Evolutionary conservation across 805 yeast species (phyloP).

Genomic region (Suhomyces xylopsoci): DNA sequence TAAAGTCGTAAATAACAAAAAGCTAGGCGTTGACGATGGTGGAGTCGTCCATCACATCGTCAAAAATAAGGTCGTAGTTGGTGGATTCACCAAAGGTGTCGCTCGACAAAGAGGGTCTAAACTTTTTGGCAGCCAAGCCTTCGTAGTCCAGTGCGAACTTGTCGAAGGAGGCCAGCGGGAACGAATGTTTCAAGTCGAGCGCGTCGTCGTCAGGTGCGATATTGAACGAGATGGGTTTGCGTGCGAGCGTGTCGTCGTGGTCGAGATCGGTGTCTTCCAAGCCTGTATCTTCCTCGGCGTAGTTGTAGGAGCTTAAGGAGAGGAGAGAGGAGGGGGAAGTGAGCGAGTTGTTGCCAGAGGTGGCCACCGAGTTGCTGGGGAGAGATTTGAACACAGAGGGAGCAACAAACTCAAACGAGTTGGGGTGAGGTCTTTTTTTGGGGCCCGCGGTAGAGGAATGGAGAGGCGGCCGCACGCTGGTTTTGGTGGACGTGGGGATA

Average conservation of each 20-base stretch:
- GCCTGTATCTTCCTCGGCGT: conserved; percentile 15
- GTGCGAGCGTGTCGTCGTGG: background rate
- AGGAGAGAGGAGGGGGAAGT: conserved; percentile 37
- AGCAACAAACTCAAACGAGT: conserved; percentile 12
- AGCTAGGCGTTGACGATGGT: conserved; percentile 11
- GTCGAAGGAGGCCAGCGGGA: background rate
- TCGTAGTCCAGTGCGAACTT: background rate
- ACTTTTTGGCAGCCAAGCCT: background rate
- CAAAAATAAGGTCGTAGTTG: conserved; percentile 23
- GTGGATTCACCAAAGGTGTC: background rate
- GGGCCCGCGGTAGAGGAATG: background rate
- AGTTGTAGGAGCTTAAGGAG: conserved; percentile 28
- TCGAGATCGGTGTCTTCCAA: conserved; percentile 7
- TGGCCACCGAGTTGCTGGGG: conserved; percentile 1
- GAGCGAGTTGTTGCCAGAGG: conserved; percentile 16
- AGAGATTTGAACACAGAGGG: conserved; percentile 11
- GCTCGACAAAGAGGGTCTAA: background rate
- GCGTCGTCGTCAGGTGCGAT: conserved; percentile 7
- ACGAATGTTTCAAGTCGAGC: conserved; percentile 2
- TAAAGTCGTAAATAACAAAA: background rate
- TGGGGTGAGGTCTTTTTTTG: conserved; percentile 1
- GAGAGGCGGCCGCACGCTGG: conserved; percentile 8
- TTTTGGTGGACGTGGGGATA: conserved; percentile 29
- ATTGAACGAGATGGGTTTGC: conserved; percentile 2
- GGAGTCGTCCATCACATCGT: conserved; percentile 27